Conservation (phyloP, 2,329 filamentous ascomycete species). For the Paraphaeosphaeria minitans region DNA sequence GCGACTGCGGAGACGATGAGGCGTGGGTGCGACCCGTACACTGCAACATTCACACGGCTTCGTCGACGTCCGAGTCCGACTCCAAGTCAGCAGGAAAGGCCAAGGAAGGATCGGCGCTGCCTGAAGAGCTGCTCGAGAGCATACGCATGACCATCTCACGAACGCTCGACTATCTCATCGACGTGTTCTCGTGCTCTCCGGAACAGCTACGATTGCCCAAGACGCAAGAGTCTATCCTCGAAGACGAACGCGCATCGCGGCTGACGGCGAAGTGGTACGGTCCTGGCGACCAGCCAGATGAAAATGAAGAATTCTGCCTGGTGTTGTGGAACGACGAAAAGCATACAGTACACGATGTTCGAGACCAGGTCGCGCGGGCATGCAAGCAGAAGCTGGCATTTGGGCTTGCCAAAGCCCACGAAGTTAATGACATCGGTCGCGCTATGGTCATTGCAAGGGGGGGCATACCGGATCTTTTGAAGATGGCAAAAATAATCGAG, state of each 20-base stretch:
- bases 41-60: conserved; percentile 88
- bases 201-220: conserved; percentile 90
- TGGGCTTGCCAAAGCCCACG: conserved; percentile 76
- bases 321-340: conserved; percentile 99
- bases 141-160: conserved; percentile 86
- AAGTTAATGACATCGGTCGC: conserved; percentile 86
- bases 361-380: conserved; percentile 86
- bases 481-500: conserved; percentile 84
- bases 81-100: conserved; percentile 61
- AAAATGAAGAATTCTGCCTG: conserved; percentile 77
- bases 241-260: conserved; percentile 81
- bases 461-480: conserved; percentile 74
- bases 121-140: conserved; percentile 74
- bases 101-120: conserved; percentile 61
- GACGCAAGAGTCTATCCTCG: conserved; percentile 76
- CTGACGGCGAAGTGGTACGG: conserved; percentile 75
- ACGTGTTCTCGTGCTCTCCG: conserved; percentile 96
- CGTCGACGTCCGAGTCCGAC: conserved; percentile 32
- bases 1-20: conserved; percentile 94
- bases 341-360: conserved; percentile 90
- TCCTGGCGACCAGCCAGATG: conserved; percentile 62
- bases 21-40: conserved; percentile 88
- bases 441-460: conserved; percentile 79
- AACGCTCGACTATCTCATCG: conserved; percentile 91
- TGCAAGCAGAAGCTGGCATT: conserved; percentile 74